Evolutionary conservation across 1,284 basidiomycete genomes (phyloP), one percentile per base, ranked within the genome.

Genomic region (Paramarasmius palmivorus): DNA sequence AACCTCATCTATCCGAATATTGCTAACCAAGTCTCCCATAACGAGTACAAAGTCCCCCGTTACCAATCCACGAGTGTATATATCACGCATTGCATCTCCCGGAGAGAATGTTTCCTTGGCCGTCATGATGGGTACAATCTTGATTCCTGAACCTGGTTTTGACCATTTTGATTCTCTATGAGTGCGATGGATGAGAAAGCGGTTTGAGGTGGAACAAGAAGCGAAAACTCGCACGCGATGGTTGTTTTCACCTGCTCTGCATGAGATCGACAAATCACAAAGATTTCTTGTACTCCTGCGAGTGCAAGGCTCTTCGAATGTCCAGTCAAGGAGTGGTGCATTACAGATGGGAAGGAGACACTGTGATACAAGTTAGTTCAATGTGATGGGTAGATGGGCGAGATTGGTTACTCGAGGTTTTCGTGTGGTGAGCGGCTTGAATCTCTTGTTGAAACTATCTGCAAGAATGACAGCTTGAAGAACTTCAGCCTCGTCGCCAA

Each of bases 41-140:
- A 98, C 90, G 59, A 99, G 88, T 45, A 98, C 84, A 72, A 96
- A 98, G 67, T 99, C 95, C 55, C 84, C 84, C 25, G 93, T 92
- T 63, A 99, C 89, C 63, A 99, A 83, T 61, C 94, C 88, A 52
- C 92, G 91, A 49, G 90, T 91, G 73, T 99, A 98, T 60, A 98
- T 88, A 71, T 99, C 95, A 57, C 97, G 88, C 80, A 99, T 86
- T 29, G 95, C 95, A 69, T 99, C 97, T 12, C 97, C 96, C 0
- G 93, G 88, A 2, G 94, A 94, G 68, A 88, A 90, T 2, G 94
- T 95, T 64, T 92, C 88, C 67, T 88, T 89, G 52, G 92, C 88
- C 17, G 91, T 93, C 61, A 94, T 81, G 58, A 97, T 89, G 52
- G 93, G 90, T 41, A 90, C 84, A 59, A 97, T 93, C 72, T 90